These are phyloP conservation scores for Coniochaeta pulveracea DNA, from an alignment of 2,329 filamentous ascomycete species.

Conservation along the genomic window DNA sequence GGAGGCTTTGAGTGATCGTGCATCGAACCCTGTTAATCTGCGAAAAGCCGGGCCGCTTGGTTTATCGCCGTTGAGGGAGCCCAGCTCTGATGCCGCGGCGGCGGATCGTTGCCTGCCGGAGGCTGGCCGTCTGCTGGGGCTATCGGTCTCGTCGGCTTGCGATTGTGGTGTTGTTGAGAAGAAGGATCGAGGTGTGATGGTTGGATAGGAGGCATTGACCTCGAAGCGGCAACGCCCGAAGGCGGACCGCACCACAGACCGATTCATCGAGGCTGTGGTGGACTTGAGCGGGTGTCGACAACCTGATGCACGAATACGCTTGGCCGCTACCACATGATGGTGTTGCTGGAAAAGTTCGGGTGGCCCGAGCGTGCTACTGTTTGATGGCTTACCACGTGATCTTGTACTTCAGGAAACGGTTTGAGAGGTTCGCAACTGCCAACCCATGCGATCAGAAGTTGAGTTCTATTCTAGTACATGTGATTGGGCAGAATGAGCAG, in stretches of 20 bases:
- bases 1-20: constrained; percentile 3
- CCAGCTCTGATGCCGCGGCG: constrained; percentile 13
- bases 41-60: constrained; percentile 1
- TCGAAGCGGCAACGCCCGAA: constrained; percentile 9
- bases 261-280: constrained; percentile 10
- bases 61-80: constrained; percentile 8
- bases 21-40: constrained; percentile 6
- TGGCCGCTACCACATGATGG: background rate
- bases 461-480: too few relatives aligned
- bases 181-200: constrained; percentile 4
- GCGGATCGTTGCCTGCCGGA: constrained; percentile 10
- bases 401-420: too few relatives aligned
- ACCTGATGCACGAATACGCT: background rate
- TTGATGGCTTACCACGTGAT: too few relatives aligned
- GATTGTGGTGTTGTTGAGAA: constrained; percentile 3
- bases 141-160: constrained; percentile 5
- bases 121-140: constrained; percentile 5
- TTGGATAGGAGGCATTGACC: background rate
- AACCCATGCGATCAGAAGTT: too few relatives aligned
- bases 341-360: background rate
- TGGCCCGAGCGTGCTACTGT: background rate
- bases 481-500: too few relatives aligned
- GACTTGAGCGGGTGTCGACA: background rate
- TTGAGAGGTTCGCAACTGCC: too few relatives aligned
- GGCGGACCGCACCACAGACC: constrained; percentile 11